Percentiles rank a stretch among this genome's conserved stretches.
These are phyloP conservation scores for Cladophialophora carrionii DNA, from an alignment of 2,329 filamentous ascomycete species.

Conservation along the genomic window DNA sequence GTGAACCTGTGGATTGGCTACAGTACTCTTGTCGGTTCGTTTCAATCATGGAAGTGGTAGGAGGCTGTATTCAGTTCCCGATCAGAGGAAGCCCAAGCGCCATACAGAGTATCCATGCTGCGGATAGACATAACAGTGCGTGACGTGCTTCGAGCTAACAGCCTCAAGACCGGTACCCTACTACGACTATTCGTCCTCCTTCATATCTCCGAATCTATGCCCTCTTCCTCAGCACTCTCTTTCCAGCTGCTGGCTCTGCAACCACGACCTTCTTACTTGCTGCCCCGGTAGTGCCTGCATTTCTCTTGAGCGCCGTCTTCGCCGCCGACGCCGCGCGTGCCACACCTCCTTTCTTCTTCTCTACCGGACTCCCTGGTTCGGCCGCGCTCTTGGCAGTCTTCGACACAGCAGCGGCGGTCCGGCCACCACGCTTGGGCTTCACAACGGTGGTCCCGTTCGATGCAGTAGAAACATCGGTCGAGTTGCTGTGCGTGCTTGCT, in stretches of 20 bases:
- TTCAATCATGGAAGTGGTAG: neutral
- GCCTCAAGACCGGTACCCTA: neutral
- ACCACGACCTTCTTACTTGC: slow-evolving; percentile 43
- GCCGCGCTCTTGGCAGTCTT: slow-evolving; percentile 19
- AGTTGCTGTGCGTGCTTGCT: slow-evolving; percentile 29
- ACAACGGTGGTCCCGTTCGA: slow-evolving; percentile 35
- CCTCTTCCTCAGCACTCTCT: slow-evolving; percentile 48
- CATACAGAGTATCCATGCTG: neutral
- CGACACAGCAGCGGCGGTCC: slow-evolving; percentile 24
- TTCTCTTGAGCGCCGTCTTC: slow-evolving; percentile 38
- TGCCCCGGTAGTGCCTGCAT: slow-evolving; percentile 37
- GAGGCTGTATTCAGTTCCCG: neutral
- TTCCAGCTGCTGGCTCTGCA: slow-evolving; percentile 43
- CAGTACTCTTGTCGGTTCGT: neutral
- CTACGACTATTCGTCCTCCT: neutral
- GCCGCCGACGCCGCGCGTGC: slow-evolving; percentile 27
- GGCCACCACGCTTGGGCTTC: slow-evolving; percentile 33
- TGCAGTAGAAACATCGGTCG: slow-evolving; percentile 31
- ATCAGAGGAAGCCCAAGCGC: neutral
- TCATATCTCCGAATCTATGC: neutral
- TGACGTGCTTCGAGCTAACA: neutral
- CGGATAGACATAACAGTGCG: neutral
- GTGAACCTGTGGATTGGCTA: neutral
- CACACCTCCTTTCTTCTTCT: slow-evolving; percentile 30
- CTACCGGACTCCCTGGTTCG: slow-evolving; percentile 11